Evolutionary conservation across 2,329 filamentous ascomycete species (phyloP).

Genomic region (Ilyonectria sp.): DNA sequence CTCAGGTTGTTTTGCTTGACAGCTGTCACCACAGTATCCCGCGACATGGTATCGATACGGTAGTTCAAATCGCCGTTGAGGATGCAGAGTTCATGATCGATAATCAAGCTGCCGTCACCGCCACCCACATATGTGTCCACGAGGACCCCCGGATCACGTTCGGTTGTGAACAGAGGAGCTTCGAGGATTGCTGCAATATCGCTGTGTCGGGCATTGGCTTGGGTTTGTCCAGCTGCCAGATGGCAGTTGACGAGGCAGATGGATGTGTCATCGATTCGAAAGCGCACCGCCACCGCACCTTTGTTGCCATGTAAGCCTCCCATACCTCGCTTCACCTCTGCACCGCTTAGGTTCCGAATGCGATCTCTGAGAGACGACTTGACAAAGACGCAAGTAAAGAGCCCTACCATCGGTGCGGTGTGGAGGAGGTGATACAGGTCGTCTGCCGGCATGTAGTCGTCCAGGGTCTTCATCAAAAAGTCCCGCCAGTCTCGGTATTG

Average conservation of each 20-base stretch:
- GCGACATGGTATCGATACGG: constrained; percentile 96
- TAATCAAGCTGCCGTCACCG: constrained; percentile 94
- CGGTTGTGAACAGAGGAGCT: constrained; percentile 78
- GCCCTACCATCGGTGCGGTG: constrained; percentile 87
- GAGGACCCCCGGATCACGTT: constrained; percentile 76
- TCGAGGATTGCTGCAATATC: constrained; percentile 94
- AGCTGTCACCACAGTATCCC: constrained; percentile 90
- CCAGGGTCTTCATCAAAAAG: constrained; percentile 84
- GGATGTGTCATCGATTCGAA: constrained; percentile 93
- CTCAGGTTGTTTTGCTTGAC: constrained; percentile 84
- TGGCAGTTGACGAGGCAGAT: constrained; percentile 98
- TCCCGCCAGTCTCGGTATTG: constrained; percentile 98
- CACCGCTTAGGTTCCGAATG: constrained; percentile 82
- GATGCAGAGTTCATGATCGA: constrained; percentile 98
- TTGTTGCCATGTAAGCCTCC: constrained; percentile 97
- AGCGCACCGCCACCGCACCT: constrained; percentile 92
- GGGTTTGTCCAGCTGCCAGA: constrained; percentile 92
- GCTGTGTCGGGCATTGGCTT: constrained; percentile 92
- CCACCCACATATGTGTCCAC: constrained; percentile 88
- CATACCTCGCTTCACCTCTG: constrained; percentile 96
- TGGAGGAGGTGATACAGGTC: constrained; percentile 89
- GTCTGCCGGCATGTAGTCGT: constrained; percentile 84
- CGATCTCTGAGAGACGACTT: constrained; percentile 83
- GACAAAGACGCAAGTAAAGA: constrained; percentile 97
- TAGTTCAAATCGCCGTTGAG: constrained; percentile 98